Base-by-base conservation (phyloP, 179 eudicot species). In the Vitellaria paradoxa region DNA sequence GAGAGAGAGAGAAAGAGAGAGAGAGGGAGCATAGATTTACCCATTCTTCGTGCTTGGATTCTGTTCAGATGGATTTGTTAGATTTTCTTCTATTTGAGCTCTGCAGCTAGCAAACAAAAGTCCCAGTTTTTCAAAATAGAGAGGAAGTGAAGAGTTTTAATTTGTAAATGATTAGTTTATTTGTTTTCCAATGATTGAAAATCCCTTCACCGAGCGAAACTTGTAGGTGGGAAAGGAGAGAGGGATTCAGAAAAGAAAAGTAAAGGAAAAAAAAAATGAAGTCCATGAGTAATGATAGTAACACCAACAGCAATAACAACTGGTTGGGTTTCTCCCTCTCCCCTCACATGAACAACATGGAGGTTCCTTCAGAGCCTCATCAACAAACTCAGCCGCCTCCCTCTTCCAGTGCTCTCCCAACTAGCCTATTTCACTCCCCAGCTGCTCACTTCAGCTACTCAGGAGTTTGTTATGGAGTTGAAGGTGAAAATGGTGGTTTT, bases 311-410 rank as follows among this genome's bases (percentile, higher is more conserved):
- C 14, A 24, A 12, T 70, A 74, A 61, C 46, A 87, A 87, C 89
- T 76, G 37, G 37, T 2, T 92, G 76, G 94, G 92, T 56, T 90
- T 92, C 82, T 86, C 97, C 56, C 91, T 90, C 37, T 91, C 93
- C 59, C 81, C 78, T 20, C 80, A 68, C 56, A 81, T 83, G 80
- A 85, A 80, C 72, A 87, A 57, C 55, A 65, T 88, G 78, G 62
- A 84, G 66, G 77, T 71, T 73, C 68, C 84, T 69, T 40, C 75
- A 30, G 67, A 78, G 0, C 56, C 66, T 55, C 64, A 66, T 26
- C 37, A 30, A 30, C 76, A 68, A 59, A 59, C 63, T 20, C 63
- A 59, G 37, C 37, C 37, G 23, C 23, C 63, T 18, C 66, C 17
- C 66, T 63, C 67, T 56, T 65, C 81, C 10, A 26, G 23, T 56